Conservation (phyloP, 179 eudicot genomes). For the Gypsophila paniculata region DNA sequence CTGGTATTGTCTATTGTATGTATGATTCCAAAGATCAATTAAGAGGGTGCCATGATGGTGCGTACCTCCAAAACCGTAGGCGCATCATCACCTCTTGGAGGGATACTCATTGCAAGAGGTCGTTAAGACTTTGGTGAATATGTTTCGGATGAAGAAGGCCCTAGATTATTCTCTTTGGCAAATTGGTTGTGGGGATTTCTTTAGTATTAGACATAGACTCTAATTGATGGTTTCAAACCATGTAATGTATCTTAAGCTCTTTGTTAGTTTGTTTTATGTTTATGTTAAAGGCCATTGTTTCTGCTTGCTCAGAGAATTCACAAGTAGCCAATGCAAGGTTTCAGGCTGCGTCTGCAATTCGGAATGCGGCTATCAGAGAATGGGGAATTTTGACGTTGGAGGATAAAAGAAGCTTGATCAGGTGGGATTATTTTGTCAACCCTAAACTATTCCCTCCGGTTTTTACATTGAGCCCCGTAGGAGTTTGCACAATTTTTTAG, state of each 20-base stretch:
- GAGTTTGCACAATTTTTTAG: no score
- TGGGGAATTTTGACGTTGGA: conserved; percentile 74
- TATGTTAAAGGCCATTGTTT: conserved; percentile 12
- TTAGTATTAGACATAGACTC: no score
- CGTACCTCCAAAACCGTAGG: not conserved
- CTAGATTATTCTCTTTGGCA: not conserved
- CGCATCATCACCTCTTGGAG: not conserved
- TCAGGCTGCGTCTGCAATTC: conserved; percentile 93
- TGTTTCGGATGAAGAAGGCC: not conserved
- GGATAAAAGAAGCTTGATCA: conserved; percentile 74
- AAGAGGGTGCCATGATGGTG: no score
- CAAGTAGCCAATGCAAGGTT: conserved; percentile 86
- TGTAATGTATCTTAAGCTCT: not conserved
- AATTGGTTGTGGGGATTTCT: not conserved
- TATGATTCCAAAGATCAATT: not conserved
- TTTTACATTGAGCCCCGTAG: no score
- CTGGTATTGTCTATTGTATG: not conserved
- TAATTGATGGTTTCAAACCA: not conserved
- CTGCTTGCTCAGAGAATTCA: conserved; percentile 62
- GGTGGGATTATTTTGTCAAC: conserved; percentile 35
- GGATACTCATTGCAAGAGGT: not conserved
- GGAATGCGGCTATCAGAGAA: conserved; percentile 88
- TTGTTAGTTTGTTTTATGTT: not conserved
- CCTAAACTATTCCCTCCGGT: not conserved
- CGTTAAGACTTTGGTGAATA: not conserved